phyloP scores from a whole-genome alignment of 768 basidiomycete species.

The Coprinopsis cinerea region DNA sequence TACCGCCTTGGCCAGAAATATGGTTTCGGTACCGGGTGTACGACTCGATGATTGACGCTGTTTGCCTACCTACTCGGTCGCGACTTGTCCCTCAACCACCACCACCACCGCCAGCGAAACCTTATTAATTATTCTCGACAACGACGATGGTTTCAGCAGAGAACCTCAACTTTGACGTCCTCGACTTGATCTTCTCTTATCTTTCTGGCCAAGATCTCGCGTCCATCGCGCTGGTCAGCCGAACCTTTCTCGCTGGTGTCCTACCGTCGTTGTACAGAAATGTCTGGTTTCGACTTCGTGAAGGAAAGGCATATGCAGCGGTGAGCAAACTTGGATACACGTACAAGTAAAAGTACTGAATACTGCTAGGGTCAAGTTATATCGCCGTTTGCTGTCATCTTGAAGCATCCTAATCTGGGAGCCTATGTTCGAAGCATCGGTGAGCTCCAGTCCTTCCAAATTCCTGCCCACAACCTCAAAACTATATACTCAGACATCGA shows the following conservation, averaged over 20 bases:
- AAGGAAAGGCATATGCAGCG: constrained; percentile 52
- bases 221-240: constrained; percentile 57
- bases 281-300: constrained; percentile 47
- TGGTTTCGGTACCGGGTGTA: too few species aligned
- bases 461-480: background rate
- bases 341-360: too few species aligned
- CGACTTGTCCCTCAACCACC: too few species aligned
- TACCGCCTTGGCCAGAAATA: too few species aligned
- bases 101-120: background rate
- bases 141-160: constrained; percentile 55
- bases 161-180: constrained; percentile 66
- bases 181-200: constrained; percentile 58
- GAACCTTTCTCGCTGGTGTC: constrained; percentile 57
- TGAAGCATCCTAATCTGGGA: constrained; percentile 29
- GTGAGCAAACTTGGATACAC: too few species aligned
- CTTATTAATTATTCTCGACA: too few species aligned
- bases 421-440: constrained; percentile 15
- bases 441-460: background rate
- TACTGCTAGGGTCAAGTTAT: constrained; percentile 27
- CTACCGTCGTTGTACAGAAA: constrained; percentile 57
- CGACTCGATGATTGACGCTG: too few species aligned
- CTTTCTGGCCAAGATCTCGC: constrained; percentile 53
- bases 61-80: too few species aligned
- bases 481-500: constrained; percentile 8
- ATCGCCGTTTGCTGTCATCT: constrained; percentile 58